Evolutionary conservation across 192 early-diverging fungal species (phyloP), one percentile per base, ranked within the genome.

Genomic region (Linnemannia schmuckeri): DNA sequence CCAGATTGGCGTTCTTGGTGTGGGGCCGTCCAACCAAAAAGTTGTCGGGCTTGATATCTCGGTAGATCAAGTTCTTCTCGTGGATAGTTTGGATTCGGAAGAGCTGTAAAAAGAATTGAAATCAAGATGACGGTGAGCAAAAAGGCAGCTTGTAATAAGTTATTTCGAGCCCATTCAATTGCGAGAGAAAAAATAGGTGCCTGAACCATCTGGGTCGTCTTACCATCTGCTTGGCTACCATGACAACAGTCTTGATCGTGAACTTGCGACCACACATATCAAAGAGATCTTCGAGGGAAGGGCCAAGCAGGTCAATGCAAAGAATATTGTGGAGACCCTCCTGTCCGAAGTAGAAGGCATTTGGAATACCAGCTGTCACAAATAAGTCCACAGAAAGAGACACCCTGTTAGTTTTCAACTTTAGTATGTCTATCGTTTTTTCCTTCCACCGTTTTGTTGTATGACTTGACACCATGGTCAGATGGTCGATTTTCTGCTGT

Each of bases 1-100:
- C 92, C 82, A 92, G 87, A 76, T 93, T 95, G 61, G 90, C 90
- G 35, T 87, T 88, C 37, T 91, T 89, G 13, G 94, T 92, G 47
- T 89, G 88, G 6, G 93, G 94, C 42, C 95, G 93, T 27, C 98
- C 98, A 71, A 98, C 94, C 81, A 99, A 90, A 81, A 99, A 99
- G 91, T 99, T 99, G 88, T 99, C 98, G 44, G 98, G 98, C 88
- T 99, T 99, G 88, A 99, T 98, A 89, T 99, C 98, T 73, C 98
- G 94, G 90, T 99, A 99, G 46, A 99, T 97, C 61, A 99, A 88
- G 82, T 97, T 97, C 85, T 95, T 93, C 83, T 99, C 97, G 85
- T 99, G 98, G 70, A 99, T 96, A 1, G 94, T 93, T 91, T 98
- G 96, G 20, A 99, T 95, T 66, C 97, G 95, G 49, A 90, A 94